Conservation (phyloP, 2,329 filamentous ascomycete species). For the Fusarium sp. region DNA sequence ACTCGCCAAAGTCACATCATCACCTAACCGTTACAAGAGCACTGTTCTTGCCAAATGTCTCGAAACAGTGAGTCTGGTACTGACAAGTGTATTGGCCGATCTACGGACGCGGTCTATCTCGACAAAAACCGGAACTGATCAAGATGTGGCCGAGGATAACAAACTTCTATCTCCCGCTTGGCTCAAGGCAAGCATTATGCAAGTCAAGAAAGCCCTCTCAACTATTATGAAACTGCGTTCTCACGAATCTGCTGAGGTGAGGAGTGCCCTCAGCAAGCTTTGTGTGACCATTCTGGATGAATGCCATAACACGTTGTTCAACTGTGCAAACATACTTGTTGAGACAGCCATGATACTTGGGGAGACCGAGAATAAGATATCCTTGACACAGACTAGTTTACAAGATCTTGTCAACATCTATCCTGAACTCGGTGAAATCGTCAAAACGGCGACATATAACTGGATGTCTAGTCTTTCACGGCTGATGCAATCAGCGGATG, state of each 20-base stretch:
- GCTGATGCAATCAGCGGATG: conserved; percentile 85
- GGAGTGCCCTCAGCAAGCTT: conserved; percentile 72
- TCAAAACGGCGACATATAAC: conserved; percentile 78
- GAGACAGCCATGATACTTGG: conserved; percentile 83
- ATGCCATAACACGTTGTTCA: conserved; percentile 77
- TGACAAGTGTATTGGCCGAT: conserved; percentile 68
- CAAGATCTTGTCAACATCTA: conserved; percentile 72
- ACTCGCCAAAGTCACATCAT: conserved; percentile 78
- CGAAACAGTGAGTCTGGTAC: conserved; percentile 64
- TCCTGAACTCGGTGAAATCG: conserved; percentile 67
- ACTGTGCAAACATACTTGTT: conserved; percentile 76
- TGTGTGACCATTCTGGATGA: conserved; percentile 82
- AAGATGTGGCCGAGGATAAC: conserved; percentile 37
- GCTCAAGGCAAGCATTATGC: conserved; percentile 81
- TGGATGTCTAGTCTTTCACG: conserved; percentile 86
- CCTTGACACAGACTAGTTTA: conserved; percentile 61
- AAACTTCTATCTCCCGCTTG: conserved; percentile 66
- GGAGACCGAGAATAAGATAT: conserved; percentile 55
- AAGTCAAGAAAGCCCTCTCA: conserved; percentile 84
- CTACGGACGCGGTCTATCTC: conserved; percentile 62
- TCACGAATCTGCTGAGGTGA: conserved; percentile 76
- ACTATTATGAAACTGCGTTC: conserved; percentile 80
- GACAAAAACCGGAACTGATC: conserved; percentile 47
- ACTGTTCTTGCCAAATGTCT: conserved; percentile 72
- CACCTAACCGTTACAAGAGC: conserved; percentile 67